Base-by-base conservation (phyloP, 805 yeast species). In the Wickerhamomyces strasburgensis region DNA sequence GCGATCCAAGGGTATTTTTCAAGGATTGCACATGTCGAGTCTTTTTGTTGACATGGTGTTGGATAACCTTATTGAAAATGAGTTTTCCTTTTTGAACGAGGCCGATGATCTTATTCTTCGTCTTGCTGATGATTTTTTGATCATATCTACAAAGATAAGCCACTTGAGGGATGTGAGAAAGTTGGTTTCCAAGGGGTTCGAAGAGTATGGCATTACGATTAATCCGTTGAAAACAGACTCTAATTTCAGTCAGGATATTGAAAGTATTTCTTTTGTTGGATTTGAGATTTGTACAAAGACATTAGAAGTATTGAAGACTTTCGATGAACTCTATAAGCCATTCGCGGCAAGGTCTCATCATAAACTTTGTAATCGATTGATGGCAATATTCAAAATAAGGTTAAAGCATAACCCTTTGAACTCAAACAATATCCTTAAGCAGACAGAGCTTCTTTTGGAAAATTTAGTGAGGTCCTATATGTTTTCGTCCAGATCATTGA, bases 81-180 rank as follows among this genome's bases (percentile, higher is more conserved):
- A 45, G 33, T 47, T 48, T 47, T 45, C 51, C 11, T 50, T 52
- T 27, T 27, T 55, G n/a, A 25, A 43, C 1, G 34, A 43, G 3
- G 40, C 48, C 5, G 48, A 57, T 3, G 58, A 70, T 13, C 40
- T 70, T 3, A 54, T 86, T 3, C 39, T 86, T 6, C 60, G 96
- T 36, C 57, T 85, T 15, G 95, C 87, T 0, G 98, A 89, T 59
- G 98, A 89, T 55, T 89, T 89, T 50, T 54, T 89, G 19, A 65
- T 86, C n/a, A 58, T 89, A 0, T 71, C 93, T 0, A 64, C 76
- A 0, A 53, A 65, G 25, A 19, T 48, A 9, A 35, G 40, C 0
- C 49, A 54, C 9, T 67, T 78, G 0, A 29, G 39, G 2, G 38
- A 37, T 3, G 55, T 70, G 28, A 47, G 54, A 31, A 40, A 39